Percentiles rank a stretch among this genome's conserved stretches.
Conservation (phyloP, 176 grass and related monocot species). For the Rhipidocladum racemiflorum region DNA sequence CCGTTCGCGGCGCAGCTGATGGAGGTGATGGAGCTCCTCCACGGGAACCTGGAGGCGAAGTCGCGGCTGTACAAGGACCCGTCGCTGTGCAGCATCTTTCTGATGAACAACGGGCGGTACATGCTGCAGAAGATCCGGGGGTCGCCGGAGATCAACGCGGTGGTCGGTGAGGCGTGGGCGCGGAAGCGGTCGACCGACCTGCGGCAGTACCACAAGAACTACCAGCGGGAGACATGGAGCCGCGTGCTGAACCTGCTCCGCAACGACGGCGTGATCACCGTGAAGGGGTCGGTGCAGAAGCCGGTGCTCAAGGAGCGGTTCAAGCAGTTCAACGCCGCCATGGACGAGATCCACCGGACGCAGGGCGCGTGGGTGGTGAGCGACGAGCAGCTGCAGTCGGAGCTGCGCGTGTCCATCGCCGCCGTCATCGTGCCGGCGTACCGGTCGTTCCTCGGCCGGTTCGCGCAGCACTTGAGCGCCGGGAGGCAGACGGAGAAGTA, state of each 20-base stretch:
- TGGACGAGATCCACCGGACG: constrained; percentile 82
- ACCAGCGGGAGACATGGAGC: constrained; percentile 95
- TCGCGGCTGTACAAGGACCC: constrained; percentile 71
- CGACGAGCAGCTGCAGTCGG: constrained; percentile 90
- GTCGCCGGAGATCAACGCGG: constrained; percentile 56
- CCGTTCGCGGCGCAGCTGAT: constrained; percentile 65
- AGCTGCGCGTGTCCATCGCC: constrained; percentile 82
- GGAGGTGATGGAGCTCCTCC: constrained; percentile 81
- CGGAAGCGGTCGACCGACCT: constrained; percentile 61
- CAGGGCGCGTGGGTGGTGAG: constrained; percentile 74
- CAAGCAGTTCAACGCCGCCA: constrained; percentile 82
- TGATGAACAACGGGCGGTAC: constrained; percentile 95
- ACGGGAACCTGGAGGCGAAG: constrained; percentile 61
- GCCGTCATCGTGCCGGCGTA: constrained; percentile 82
- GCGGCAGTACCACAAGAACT: constrained; percentile 94
- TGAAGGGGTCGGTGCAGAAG: constrained; percentile 72
- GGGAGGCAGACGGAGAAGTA: constrained; percentile 92
- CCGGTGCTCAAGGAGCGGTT: constrained; percentile 79
- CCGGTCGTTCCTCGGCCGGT: constrained; percentile 76
- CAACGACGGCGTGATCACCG: constrained; percentile 68
- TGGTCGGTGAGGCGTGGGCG: constrained; percentile 66
- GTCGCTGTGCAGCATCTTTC: constrained; percentile 60
- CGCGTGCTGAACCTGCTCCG: constrained; percentile 58
- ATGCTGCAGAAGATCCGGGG: constrained; percentile 86
- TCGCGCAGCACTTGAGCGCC: constrained; percentile 53